phyloP scores from a whole-genome alignment of 1,284 basidiomycete genomes.

The Takashimella tepidaria region DNA sequence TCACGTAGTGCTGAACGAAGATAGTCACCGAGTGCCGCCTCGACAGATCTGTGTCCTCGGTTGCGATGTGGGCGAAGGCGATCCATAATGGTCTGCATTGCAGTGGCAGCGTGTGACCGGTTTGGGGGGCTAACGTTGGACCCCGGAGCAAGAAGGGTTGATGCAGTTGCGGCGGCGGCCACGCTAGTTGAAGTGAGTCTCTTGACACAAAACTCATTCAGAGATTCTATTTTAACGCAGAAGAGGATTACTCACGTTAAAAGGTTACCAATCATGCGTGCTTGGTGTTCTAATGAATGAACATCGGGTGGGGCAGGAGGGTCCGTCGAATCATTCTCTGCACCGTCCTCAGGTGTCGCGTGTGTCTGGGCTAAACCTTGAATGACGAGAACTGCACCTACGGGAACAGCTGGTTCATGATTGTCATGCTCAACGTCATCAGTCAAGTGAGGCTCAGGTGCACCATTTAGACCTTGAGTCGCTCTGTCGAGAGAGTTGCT shows the following conservation, averaged over 20 bases:
- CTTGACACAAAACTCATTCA: no score
- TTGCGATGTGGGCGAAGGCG: conserved; percentile 33
- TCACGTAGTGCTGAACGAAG: conserved; percentile 35
- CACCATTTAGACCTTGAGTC: conserved; percentile 4
- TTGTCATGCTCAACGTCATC: conserved; percentile 7
- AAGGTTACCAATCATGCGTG: conserved; percentile 43
- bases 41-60: conserved; percentile 25
- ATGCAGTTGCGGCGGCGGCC: conserved; percentile 43
- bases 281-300: conserved; percentile 36
- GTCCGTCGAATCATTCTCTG: background rate
- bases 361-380: conserved; percentile 46
- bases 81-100: conserved; percentile 36
- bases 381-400: conserved; percentile 45
- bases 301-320: conserved; percentile 2
- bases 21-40: conserved; percentile 39
- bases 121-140: conserved; percentile 13
- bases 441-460: conserved; percentile 7
- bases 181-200: conserved; percentile 22
- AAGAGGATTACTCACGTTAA: conserved; percentile 32
- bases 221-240: no score
- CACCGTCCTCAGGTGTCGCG: conserved; percentile 11
- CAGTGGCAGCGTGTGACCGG: conserved; percentile 21
- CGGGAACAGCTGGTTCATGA: conserved; percentile 14
- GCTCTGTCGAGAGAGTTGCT: conserved; percentile 9
- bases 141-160: conserved; percentile 34